Base-by-base conservation (phyloP, 306 rosid genomes). In the Cyamopsis tetragonoloba region DNA sequence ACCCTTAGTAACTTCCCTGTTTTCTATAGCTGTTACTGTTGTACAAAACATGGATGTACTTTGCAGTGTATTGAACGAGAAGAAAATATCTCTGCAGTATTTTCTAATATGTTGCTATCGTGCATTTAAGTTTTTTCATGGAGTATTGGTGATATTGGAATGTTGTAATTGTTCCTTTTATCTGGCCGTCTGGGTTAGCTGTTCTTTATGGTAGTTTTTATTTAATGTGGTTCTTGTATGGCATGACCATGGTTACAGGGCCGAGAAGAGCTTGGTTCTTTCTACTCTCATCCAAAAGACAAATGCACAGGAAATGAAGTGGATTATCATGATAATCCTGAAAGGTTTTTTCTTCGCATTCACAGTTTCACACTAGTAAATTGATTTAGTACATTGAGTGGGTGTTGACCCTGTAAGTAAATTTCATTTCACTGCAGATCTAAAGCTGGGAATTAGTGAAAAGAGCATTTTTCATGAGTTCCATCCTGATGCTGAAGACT, bases 401-500 rank as follows among this genome's bases (percentile, higher is more conserved):
- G 31, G 62, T 12, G 69, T 71, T 34, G 28, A 39, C 19, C 46
- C 2, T 19, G 11, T 41, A 44, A 60, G 48, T 44, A 46, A 62
- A 72, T 72, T 55, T 31, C 61, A 4, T 51, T 55, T 31, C 61
- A 4, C 47, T 72, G 74, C 80, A 92, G 98, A 92, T 80, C 75
- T 92, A 76, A 92, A 92, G 82, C 81, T 92, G 70, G 98, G 98
- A 78, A 80, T 81, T 46, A 92, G 96, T 83, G 98, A 92, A 81
- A 92, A 80, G 77, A 87, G 91, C 84, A 80, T 92, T 71, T 92
- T 92, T 79, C 96, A 86, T 44, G 96, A 92, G 73, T 92, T 92
- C 71, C 98, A 92, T 83, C 96, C 98, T 7, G 96, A 92, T 83
- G 98, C 96, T 38, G 98, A 92, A 73, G 98, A 92, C 82, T 80